Evolutionary conservation across 2,329 filamentous ascomycete genomes (phyloP).

Genomic region (Colletotrichum sp.): DNA sequence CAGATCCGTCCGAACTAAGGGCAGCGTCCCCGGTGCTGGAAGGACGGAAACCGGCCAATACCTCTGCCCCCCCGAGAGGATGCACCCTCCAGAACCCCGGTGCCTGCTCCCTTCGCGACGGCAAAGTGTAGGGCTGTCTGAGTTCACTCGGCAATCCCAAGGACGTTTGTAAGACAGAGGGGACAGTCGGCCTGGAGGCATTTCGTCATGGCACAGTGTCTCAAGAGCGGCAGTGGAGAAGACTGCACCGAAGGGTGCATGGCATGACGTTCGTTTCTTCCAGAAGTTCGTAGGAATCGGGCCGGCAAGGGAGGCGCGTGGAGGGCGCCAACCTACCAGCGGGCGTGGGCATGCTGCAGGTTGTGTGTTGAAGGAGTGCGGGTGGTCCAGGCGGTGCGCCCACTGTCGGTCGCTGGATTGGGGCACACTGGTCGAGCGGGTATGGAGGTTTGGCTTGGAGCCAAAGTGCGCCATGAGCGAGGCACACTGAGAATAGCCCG

Average conservation of each 20-base stretch:
- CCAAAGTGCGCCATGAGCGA: constrained; percentile 17
- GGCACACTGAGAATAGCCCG: constrained; percentile 4
- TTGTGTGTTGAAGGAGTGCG: not conserved
- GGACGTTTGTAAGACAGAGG: not conserved
- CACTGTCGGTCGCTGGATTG: constrained; percentile 1
- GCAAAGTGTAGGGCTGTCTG: not conserved
- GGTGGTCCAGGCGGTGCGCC: constrained; percentile 5
- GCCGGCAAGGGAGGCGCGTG: constrained; percentile 13
- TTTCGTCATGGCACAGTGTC: constrained; percentile 10
- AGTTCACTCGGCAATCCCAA: not conserved
- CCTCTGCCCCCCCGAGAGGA: not conserved
- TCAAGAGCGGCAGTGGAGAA: not conserved
- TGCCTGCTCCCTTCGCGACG: not conserved
- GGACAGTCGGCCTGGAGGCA: not conserved
- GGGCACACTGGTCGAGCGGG: not conserved
- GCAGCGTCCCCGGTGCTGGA: not conserved
- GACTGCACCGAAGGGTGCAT: constrained; percentile 5
- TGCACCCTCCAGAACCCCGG: not conserved
- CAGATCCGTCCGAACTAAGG: constrained; percentile 1
- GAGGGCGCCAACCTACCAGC: constrained; percentile 14
- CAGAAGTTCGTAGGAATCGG: constrained; percentile 20
- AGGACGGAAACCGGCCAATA: constrained; percentile 1
- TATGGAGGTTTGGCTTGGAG: constrained; percentile 1
- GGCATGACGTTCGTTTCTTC: constrained; percentile 15
- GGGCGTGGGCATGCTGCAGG: not conserved